These are phyloP conservation scores for Pleurotus citrinopileatus DNA, from an alignment of 768 basidiomycete species.

Conservation along the genomic window DNA sequence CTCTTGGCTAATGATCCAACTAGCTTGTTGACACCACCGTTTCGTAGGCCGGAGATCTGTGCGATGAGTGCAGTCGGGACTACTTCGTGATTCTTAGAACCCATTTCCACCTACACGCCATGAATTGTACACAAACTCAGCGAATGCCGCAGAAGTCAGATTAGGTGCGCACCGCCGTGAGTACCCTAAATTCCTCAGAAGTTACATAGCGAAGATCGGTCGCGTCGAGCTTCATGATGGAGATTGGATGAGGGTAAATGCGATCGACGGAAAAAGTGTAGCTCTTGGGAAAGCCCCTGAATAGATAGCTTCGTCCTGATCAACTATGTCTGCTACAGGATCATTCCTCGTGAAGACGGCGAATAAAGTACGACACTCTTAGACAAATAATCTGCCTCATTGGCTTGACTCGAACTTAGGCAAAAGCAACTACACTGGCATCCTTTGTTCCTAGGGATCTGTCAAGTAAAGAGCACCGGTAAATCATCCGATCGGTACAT, in stretches of 20 bases:
- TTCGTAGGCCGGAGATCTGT: constrained; percentile 89
- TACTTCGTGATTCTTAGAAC: constrained; percentile 96
- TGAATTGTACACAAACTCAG: too few relatives aligned
- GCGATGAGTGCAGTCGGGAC: constrained; percentile 88
- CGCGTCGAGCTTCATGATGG: constrained; percentile 86
- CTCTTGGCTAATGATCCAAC: constrained; percentile 90
- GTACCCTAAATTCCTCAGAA: constrained; percentile 91
- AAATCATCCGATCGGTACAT: neutral
- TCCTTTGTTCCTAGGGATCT: neutral
- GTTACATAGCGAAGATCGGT: constrained; percentile 93
- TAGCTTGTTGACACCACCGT: constrained; percentile 91
- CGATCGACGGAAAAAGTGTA: neutral
- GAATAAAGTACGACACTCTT: neutral
- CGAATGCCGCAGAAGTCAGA: too few relatives aligned
- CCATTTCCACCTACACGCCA: constrained; percentile 94
- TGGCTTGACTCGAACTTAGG: neutral
- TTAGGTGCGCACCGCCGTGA: constrained; percentile 69
- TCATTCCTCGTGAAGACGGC: constrained; percentile 1
- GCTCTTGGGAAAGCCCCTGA: neutral
- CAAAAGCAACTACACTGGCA: neutral
- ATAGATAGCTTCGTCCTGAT: neutral
- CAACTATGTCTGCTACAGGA: constrained; percentile 3
- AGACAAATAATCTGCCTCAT: neutral
- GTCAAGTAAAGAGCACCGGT: neutral
- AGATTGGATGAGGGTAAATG: neutral